Base-by-base conservation (phyloP, 2,329 filamentous ascomycete genomes). In the Neopestalotiopsis clavispora region DNA sequence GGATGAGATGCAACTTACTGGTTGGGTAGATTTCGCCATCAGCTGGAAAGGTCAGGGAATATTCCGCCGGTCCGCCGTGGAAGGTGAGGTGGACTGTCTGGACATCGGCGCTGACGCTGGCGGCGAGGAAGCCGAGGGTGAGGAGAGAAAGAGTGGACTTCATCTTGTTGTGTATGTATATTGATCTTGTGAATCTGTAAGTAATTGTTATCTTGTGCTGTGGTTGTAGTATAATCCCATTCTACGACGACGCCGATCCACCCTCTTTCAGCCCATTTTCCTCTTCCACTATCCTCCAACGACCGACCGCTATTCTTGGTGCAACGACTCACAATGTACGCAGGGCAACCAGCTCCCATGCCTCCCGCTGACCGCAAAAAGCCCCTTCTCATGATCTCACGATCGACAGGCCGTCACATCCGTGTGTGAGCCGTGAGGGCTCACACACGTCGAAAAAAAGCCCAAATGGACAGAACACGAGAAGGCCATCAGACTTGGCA, bases 81-180 rank as follows among this genome's bases (percentile, higher is more conserved):
- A 87, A 85, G 23, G 74, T 83, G 63, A 87, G 77, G 69, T 83
- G 78, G 4, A 82, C 81, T 5, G 78, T 79, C 58, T 82, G 80
- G 17, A 76, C 71, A 14, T 38, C 58, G 52, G 72, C 74, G 28
- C 74, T 69, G 6, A 68, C 66, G 14, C 69, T 69, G 38, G 69
- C 64, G 14, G 69, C 67, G 10, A 71, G 65, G 58, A 77, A 71
- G 57, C 73, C 68, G 23, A 74, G 69, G 68, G 69, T 28, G n/a
- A 40, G 20, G 14, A 34, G 42, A 34, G 32, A 30, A 28, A 66
- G 2, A 32, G 38, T 32, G 40, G 52, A 65, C 62, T 65, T 49
- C 62, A 65, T 65, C 2, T 23, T 65, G 57, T 30, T 52, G 9
- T 52, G 9, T 52, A n/a, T 52, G 20, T n/a, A 23, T 52, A 10